A percentile compares a stretch with the other conserved stretches of the same genome.
These are phyloP conservation scores for Akanthomyces dipterigenus DNA, from an alignment of 2,329 filamentous ascomycete species.

Conservation along the genomic window DNA sequence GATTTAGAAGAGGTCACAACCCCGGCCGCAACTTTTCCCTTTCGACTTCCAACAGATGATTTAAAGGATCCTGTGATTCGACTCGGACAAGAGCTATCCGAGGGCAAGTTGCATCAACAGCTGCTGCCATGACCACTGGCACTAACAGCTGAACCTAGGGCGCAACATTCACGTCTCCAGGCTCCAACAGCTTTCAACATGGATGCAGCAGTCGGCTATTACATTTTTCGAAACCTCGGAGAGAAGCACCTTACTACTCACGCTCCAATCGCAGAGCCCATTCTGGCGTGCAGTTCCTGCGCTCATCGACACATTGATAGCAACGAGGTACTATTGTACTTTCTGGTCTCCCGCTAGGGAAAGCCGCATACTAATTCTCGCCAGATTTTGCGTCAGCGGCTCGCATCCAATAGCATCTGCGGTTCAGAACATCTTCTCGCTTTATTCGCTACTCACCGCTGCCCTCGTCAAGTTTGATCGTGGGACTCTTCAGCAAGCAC, in stretches of 20 bases:
- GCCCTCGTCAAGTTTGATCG: background rate
- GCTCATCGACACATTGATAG: background rate
- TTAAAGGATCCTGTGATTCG: slow-evolving; percentile 27
- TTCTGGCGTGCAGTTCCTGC: slow-evolving; percentile 3
- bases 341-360: background rate
- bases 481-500: background rate
- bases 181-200: slow-evolving; percentile 30
- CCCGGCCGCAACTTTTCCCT: slow-evolving; percentile 36
- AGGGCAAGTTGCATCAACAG: slow-evolving; percentile 19
- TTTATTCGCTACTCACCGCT: slow-evolving; percentile 6
- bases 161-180: background rate
- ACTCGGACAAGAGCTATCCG: slow-evolving; percentile 30
- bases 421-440: background rate
- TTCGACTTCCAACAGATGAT: slow-evolving; percentile 26
- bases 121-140: background rate
- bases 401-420: background rate
- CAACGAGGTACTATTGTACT: background rate
- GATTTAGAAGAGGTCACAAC: slow-evolving; percentile 4
- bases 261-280: background rate
- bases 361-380: background rate
- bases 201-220: slow-evolving; percentile 40
- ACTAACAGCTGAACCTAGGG: background rate
- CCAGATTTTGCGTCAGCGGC: background rate
- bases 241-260: background rate
- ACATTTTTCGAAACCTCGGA: slow-evolving; percentile 34